Evolutionary conservation across 768 basidiomycete genomes (phyloP).

Genomic region (Baorangia bicolor): DNA sequence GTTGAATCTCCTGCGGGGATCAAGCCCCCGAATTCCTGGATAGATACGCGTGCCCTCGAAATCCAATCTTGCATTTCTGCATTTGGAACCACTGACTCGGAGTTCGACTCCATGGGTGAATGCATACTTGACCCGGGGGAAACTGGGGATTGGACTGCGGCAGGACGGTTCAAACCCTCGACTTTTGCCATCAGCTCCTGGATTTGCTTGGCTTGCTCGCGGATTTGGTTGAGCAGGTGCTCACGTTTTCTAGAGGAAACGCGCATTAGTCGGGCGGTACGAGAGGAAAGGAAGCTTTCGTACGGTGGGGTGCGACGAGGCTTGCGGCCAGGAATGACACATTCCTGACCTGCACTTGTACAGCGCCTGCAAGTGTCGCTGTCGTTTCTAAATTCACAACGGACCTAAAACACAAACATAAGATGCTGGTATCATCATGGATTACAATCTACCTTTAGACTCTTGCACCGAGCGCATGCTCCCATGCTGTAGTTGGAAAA

Average conservation of each 20-base stretch:
- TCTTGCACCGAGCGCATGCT: slow-evolving; percentile 73
- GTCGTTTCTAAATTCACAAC: slow-evolving; percentile 72
- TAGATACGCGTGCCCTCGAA: slow-evolving; percentile 64
- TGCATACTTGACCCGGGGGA: slow-evolving; percentile 31
- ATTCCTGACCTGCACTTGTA: slow-evolving; percentile 66
- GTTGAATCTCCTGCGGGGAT: slow-evolving; percentile 60
- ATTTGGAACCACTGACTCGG: slow-evolving; percentile 35
- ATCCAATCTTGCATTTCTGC: slow-evolving; percentile 78
- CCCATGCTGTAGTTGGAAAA: slow-evolving; percentile 39
- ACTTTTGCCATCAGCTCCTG: slow-evolving; percentile 69
- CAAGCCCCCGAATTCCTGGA: slow-evolving; percentile 66
- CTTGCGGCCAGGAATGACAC: slow-evolving; percentile 80
- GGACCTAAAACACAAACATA: slow-evolving; percentile 47
- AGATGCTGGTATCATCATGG: background rate
- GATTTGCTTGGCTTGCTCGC: slow-evolving; percentile 71
- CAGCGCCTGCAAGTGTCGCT: slow-evolving; percentile 78
- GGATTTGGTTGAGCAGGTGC: slow-evolving; percentile 72
- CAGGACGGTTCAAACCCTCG: slow-evolving; percentile 42
- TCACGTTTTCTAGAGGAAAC: slow-evolving; percentile 64
- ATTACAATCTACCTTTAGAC: slow-evolving; percentile 39
- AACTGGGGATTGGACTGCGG: slow-evolving; percentile 35
- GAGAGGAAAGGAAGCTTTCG: slow-evolving; percentile 27
- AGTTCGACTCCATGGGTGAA: slow-evolving; percentile 26
- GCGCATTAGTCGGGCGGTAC: background rate
- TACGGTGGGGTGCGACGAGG: slow-evolving; percentile 79